Conservation (phyloP, 768 basidiomycete species). For the Thelephora ganbajun region DNA sequence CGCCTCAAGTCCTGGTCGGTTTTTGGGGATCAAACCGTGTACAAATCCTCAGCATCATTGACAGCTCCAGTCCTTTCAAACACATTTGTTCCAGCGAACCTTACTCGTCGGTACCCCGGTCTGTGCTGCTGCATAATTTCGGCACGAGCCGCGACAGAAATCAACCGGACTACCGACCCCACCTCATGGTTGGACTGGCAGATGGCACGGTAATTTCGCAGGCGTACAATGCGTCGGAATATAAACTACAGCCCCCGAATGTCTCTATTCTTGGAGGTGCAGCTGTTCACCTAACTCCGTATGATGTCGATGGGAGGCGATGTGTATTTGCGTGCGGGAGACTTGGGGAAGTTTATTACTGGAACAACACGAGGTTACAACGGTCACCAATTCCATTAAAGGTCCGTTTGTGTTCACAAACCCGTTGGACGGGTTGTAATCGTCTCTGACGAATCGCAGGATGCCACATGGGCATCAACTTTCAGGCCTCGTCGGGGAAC, state of each 20-base stretch:
- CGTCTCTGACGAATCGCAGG: conserved; percentile 1
- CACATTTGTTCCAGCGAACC: conserved; percentile 21
- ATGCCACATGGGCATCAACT: background rate
- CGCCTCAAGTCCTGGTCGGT: conserved; percentile 43
- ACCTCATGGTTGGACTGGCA: conserved; percentile 60
- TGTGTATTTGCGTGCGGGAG: conserved; percentile 63
- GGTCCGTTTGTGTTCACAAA: conserved; percentile 18
- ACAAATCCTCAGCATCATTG: conserved; percentile 33
- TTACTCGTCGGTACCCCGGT: conserved; percentile 32
- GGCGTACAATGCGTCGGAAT: conserved; percentile 25
- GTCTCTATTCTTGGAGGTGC: conserved; percentile 47
- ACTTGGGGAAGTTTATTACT: conserved; percentile 53
- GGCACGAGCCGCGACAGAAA: conserved; percentile 22
- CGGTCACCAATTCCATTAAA: conserved; percentile 65
- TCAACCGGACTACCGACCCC: conserved; percentile 26
- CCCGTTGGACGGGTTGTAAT: no score
- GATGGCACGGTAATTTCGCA: conserved; percentile 61
- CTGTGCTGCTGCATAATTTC: conserved; percentile 46
- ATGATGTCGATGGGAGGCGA: conserved; percentile 35
- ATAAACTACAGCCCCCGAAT: conserved; percentile 33
- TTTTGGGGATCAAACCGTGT: conserved; percentile 65
- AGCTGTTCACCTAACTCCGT: conserved; percentile 49
- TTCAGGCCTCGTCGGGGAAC: conserved; percentile 16
- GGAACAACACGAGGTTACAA: conserved; percentile 47
- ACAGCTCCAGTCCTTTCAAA: conserved; percentile 11